phyloP scores from a whole-genome alignment of 768 basidiomycete species.

The Boletus reticulatus region DNA sequence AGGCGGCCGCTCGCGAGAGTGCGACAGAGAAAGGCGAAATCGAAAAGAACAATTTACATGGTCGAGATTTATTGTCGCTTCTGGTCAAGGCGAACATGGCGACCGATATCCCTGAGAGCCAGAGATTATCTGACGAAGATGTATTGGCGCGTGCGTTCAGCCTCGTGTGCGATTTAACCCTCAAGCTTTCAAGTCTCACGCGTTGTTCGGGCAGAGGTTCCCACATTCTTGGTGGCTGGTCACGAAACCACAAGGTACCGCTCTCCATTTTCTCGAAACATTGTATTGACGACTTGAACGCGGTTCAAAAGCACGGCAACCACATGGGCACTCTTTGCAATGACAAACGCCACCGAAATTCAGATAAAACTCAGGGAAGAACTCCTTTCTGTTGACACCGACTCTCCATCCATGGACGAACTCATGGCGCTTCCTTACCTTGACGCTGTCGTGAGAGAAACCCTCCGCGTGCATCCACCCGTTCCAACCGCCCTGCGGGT shows the following conservation, averaged over 20 bases:
- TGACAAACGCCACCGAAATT: slow-evolving; percentile 45
- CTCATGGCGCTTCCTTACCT: slow-evolving; percentile 65
- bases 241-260: slow-evolving; percentile 55
- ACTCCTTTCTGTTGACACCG: slow-evolving; percentile 46
- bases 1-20: slow-evolving; percentile 32
- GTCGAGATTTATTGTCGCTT: slow-evolving; percentile 58
- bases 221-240: slow-evolving; percentile 58
- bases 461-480: slow-evolving; percentile 49
- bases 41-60: slow-evolving; percentile 33
- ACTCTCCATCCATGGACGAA: slow-evolving; percentile 67
- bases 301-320: slow-evolving; percentile 32
- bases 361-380: slow-evolving; percentile 62
- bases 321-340: slow-evolving; percentile 58
- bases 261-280: too few relatives aligned
- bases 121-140: slow-evolving; percentile 60
- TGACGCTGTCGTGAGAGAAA: slow-evolving; percentile 62
- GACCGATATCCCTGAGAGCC: slow-evolving; percentile 51
- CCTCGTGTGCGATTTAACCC: neutral
- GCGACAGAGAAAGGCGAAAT: slow-evolving; percentile 29
- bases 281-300: neutral
- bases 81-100: slow-evolving; percentile 64
- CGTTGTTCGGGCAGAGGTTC: slow-evolving; percentile 43
- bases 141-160: slow-evolving; percentile 48
- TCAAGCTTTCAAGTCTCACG: neutral
- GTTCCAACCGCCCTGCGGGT: slow-evolving; percentile 44